Conservation (phyloP, 2,329 filamentous ascomycete genomes). For the Paraphoma sp. region DNA sequence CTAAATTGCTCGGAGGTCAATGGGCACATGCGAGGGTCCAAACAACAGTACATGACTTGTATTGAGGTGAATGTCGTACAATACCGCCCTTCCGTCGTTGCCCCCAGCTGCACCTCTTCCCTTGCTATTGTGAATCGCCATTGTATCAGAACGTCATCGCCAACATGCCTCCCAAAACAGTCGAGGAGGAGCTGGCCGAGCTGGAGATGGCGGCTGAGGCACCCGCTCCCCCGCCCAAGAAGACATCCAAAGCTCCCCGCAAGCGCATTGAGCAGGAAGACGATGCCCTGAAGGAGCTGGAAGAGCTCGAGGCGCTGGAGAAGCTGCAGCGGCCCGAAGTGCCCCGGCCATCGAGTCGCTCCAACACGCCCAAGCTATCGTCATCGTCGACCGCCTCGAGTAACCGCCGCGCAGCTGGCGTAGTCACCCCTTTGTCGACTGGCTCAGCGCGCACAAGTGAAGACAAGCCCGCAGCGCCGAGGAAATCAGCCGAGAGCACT, state of each 20-base stretch:
- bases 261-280: constrained; percentile 56
- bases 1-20: constrained; percentile 23
- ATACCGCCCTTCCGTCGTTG: neutral
- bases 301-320: constrained; percentile 67
- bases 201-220: constrained; percentile 45
- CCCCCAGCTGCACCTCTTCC: neutral
- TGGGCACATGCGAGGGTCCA: constrained; percentile 15
- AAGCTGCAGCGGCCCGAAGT: constrained; percentile 60
- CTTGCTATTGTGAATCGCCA: constrained; percentile 1
- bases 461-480: constrained; percentile 62
- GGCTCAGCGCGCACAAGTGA: constrained; percentile 59
- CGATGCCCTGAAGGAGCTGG: constrained; percentile 87
- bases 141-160: neutral
- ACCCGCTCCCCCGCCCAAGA: constrained; percentile 47
- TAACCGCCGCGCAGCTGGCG: constrained; percentile 41
- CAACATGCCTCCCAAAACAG: constrained; percentile 48
- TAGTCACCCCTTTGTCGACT: constrained; percentile 48
- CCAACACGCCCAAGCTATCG: constrained; percentile 78
- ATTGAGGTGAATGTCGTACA: neutral
- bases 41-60: constrained; percentile 16
- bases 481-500: constrained; percentile 81
- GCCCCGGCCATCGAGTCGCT: constrained; percentile 69
- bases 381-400: constrained; percentile 53
- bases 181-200: constrained; percentile 58
- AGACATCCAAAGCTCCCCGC: constrained; percentile 54